Evolutionary conservation across 441 rosid species (phyloP), one percentile per base, ranked within the genome.

Genomic region (Jatropha podagrica): DNA sequence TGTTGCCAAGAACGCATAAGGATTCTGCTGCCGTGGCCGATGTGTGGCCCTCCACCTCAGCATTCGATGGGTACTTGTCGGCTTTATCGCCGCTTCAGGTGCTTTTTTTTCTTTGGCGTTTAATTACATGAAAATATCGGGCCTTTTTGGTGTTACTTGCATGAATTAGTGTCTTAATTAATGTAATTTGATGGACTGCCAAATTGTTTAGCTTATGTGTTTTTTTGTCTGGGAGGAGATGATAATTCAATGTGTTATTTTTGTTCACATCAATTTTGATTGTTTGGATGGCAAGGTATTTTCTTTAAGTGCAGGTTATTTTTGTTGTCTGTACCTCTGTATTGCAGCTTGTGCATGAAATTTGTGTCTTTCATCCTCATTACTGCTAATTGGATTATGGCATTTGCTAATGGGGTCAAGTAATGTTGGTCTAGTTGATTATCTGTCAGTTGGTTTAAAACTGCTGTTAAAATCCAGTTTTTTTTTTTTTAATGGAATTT

Each of bases 11-110:
- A 82, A 80, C 97, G 74, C 96, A 96, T 64, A 96, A 91, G 85
- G 99, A 96, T 71, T 84, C 98, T 6, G 98, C 94, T 4, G 83
- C 99, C 3, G 96, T 96, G 32, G 97, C 98, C 13, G 99, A 96
- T 80, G 98, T 94, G 1, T 96, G 98, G 99, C 99, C 99, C 0
- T 96, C 99, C 37, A 94, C 97, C 58, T 96, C 99, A 2, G 99
- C 99, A 32, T 96, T 96, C 78, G 99, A 94, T 64, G 97, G 97
- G 5, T 91, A 89, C 83, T 79, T 96, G 81, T 94, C 98, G 5
- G 98, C 97, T 54, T 81, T 94, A 32, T 96, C 99, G 61, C 99
- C 99, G 54, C 89, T 96, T 82, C 99, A 96, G 97, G 99, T 89
- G 69, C 65, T 60, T 74, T 49, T 78, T 71, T 15, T 14, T 38